Base-by-base conservation (phyloP, 2,329 filamentous ascomycete species). In the Cephalotrichum gorgonifer region DNA sequence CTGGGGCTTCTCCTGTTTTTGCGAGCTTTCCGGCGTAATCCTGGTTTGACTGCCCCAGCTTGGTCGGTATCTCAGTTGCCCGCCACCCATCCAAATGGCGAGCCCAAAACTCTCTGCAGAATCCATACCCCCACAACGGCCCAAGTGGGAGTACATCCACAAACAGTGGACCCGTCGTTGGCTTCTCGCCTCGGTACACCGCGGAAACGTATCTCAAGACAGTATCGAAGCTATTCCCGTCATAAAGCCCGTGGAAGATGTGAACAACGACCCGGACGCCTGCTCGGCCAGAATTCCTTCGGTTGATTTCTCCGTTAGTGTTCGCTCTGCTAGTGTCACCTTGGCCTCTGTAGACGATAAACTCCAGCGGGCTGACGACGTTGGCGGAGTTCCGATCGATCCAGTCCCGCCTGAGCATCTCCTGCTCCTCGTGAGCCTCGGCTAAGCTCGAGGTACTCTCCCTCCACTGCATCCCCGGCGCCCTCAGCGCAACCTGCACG, bases 191-290 rank as follows among this genome's bases (percentile, higher is more conserved):
- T 3, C 31, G 14, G 39, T 62, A 63, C 7, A 56, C 43, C 8
- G 45, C 39, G 26, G 58, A 15, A 58, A 94, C 70, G 20, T 73
- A 65, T 3, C 75, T 61, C 20, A 95, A 71, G 35, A 95, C 72
- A 23, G 88, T 62, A 2, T 76, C 73, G 35, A 95, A 75, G 52
- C 88, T 91, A 54, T 78, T 84, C 2, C 88, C 90, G 63, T 96
- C 90, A 56, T 96, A 96, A 0, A 95, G 63, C 0, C 78, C 88
- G 60, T 96, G 90, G 64, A 95, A 95, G 1, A 94, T 81, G 43
- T 85, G 76, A 2, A 95, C 57, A 2, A 73, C 64, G 28, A 95
- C 64, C 0, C 72, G 53, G 6, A 57, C 56, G 2, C 55, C 56
- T 1, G 53, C 54, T 1, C 50, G 47, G 5, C 58, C 44, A 1